Evolutionary conservation across 768 basidiomycete genomes (phyloP), one percentile per base, ranked within the genome.

Genomic region (Leucosporidium scottii): DNA sequence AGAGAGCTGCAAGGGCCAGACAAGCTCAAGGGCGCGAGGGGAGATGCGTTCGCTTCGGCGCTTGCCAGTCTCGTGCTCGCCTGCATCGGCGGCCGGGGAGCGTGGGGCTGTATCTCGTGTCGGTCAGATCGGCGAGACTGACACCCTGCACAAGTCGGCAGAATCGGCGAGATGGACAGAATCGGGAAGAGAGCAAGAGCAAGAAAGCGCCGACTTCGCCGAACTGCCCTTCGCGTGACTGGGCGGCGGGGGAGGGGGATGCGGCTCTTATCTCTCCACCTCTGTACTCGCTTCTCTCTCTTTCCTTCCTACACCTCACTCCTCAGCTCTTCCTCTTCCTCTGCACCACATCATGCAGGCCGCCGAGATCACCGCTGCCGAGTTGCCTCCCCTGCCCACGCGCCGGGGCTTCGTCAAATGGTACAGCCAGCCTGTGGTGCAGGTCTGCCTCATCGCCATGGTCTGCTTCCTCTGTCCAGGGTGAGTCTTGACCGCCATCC

Each of bases 401-500:
- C 64, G 66, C 8, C n/a, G 28, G 0, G 44, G 55, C n/a, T 25
- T 58, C 25, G 18, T 27, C 1, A 10, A 18, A 18, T 15, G 39
- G 13, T 67, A 61, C 56, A 56, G 63, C 20, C 39, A 64, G 15
- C 48, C 66, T 0, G n/a, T 44, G 7, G 34, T 34, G 2, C 70
- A 71, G 36, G 62, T 66, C 25, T 27, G 31, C 30, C 3, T 71
- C 44, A 61, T 71, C 49, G 61, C 66, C 10, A 25, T 65, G 30
- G 53, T 62, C 20, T 71, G 70, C 66, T 71, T 71, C 49, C 59
- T 49, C 9, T 69, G 64, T 39, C 63, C 68, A 12, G 51, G 63
- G 63, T 60, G 21, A 6, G 58, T 59, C 8, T 30, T 7, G 2
- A 3, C 1, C 47, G 12, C 23, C 9, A 49, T 36, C 53, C 51